Evolutionary conservation across 257 asterid genomes (phyloP).

Genomic region (Solanum lycopersicoides): DNA sequence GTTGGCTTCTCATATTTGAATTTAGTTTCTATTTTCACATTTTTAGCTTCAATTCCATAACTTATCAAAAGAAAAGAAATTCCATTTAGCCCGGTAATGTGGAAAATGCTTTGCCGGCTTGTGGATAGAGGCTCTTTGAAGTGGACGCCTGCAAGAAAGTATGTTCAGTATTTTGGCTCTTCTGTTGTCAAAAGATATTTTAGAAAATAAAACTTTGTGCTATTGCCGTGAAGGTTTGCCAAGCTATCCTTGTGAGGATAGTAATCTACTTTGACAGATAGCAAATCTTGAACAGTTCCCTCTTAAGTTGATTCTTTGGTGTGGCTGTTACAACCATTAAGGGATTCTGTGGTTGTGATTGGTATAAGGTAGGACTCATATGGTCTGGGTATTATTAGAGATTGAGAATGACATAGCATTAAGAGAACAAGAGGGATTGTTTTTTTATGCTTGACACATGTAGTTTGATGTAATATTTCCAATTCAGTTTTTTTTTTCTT

Average conservation of each 20-base stretch:
- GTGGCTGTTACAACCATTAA: background rate
- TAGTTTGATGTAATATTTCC: background rate
- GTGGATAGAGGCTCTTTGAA: background rate
- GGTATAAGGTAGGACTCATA: background rate
- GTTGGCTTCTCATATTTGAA: background rate
- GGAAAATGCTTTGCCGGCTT: background rate
- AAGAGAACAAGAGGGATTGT: background rate
- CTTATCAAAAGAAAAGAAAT: background rate
- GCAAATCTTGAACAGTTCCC: background rate
- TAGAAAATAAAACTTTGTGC: background rate
- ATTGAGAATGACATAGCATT: background rate
- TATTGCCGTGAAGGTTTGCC: background rate
- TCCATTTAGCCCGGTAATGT: background rate
- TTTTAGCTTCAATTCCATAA: background rate
- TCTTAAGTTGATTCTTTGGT: background rate
- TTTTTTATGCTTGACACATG: background rate
- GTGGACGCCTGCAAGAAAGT: background rate
- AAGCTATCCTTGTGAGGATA: background rate
- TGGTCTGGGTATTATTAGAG: background rate
- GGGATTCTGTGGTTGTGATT: background rate
- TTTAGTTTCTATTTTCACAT: background rate
- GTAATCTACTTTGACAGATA: background rate
- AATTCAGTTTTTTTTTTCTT: background rate
- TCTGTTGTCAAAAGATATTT: background rate
- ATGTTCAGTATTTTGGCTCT: background rate